Evolutionary conservation across 345 rosid species (phyloP), one percentile per base, ranked within the genome.

Genomic region (Eucalyptus dawsonii): DNA sequence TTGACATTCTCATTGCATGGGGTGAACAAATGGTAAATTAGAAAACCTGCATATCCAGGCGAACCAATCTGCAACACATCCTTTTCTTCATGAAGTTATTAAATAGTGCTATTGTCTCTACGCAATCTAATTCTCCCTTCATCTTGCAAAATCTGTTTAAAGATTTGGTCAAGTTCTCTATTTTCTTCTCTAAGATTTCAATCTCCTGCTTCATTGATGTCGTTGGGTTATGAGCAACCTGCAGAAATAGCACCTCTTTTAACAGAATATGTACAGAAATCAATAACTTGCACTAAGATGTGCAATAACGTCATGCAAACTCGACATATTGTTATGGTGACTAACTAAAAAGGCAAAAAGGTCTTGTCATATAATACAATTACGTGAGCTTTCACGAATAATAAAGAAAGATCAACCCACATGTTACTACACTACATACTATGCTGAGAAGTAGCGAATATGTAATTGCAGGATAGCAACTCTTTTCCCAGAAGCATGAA

Each of bases 31-130:
- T 42, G 89, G 85, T 72, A 89, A 89, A 6, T 53, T 21, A 86
- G 89, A 88, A 89, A 86, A 97, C 99, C 98, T 93, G 96, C 87
- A 95, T 91, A 92, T 94, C 92, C 72, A 93, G 95, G 90, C 93
- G 93, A 76, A 97, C 86, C 56, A 89, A 87, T 92, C 95, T 94
- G 93, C 91, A 92, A 88, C 91, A 87, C 91, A 89, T 90, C 92
- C 90, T 96, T 93, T 92, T 95, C 93, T 93, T 93, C 85, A 95
- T 90, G 51, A 91, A 89, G 89, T 91, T 94, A 89, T 94, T 92
- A 87, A 94, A 88, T 67, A 92, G 88, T 76, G 50, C 91, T 89
- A 95, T 91, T 85, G 90, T 91, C 83, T 94, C 92, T 53, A 90
- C 87, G 90, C 89, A 89, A 91, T 89, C 90, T 53, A 85, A 92